phyloP scores from a whole-genome alignment of 208 protist species.

The Trypanosoma brucei region DNA sequence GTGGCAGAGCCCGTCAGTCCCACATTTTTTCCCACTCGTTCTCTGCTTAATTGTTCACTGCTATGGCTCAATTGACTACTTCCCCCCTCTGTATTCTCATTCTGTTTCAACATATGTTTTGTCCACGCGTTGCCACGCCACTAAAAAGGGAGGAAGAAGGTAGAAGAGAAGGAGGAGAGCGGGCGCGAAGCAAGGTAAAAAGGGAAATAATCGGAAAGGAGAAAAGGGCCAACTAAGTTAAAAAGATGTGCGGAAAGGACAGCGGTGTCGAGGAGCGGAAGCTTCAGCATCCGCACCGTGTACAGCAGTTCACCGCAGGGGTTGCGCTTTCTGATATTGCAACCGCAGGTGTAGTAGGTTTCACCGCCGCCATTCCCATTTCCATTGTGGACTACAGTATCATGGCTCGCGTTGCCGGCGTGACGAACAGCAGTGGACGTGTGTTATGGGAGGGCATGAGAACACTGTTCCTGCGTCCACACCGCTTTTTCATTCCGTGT shows the following conservation, averaged over 20 bases:
- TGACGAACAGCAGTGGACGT: slow-evolving; percentile 65
- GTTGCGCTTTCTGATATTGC: slow-evolving; percentile 57
- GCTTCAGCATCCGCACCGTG: slow-evolving; percentile 36
- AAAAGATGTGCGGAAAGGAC: slow-evolving; percentile 1
- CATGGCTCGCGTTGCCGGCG: slow-evolving; percentile 75
- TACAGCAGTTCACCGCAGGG: slow-evolving; percentile 38
- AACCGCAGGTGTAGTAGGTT: slow-evolving; percentile 57
- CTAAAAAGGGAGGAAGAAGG: too few relatives aligned
- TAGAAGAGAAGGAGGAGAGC: too few relatives aligned
- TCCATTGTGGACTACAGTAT: slow-evolving; percentile 90
- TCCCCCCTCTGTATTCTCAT: too few relatives aligned
- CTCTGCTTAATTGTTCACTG: too few relatives aligned
- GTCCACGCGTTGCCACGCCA: too few relatives aligned
- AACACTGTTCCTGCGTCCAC: slow-evolving; percentile 62
- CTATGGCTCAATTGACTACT: too few relatives aligned
- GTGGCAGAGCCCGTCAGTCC: too few relatives aligned
- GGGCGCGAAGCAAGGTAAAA: too few relatives aligned
- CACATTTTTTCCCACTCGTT: too few relatives aligned
- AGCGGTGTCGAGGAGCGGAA: neutral
- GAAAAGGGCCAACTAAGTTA: neutral
- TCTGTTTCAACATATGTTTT: too few relatives aligned
- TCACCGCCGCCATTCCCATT: slow-evolving; percentile 74
- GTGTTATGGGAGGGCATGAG: slow-evolving; percentile 57
- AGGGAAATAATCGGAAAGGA: too few relatives aligned
- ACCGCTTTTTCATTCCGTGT: slow-evolving; percentile 83